phyloP scores from a whole-genome alignment of 306 rosid species.

The Prunus padus region DNA sequence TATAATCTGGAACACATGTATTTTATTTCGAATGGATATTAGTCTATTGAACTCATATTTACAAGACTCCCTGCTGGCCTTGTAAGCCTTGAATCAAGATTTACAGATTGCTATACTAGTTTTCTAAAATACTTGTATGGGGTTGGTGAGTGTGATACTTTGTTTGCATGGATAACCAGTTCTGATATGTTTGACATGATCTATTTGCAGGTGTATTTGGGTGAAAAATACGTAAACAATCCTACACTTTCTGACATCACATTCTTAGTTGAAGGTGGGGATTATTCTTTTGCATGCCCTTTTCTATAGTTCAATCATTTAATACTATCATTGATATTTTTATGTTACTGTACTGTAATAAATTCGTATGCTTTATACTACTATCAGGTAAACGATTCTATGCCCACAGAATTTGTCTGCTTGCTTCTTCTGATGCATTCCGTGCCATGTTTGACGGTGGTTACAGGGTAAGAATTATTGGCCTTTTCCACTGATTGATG shows the following conservation, averaged over 20 bases:
- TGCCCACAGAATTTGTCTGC: constrained; percentile 39
- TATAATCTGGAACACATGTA: neutral
- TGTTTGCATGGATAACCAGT: neutral
- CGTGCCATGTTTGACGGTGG: constrained; percentile 38
- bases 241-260: constrained; percentile 71
- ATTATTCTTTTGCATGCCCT: constrained; percentile 11
- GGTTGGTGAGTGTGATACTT: neutral
- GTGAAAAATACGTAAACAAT: constrained; percentile 66
- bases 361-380: neutral
- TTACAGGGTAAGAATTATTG: constrained; percentile 23
- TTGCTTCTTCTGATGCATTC: constrained; percentile 41
- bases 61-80: no score
- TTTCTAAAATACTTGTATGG: neutral
- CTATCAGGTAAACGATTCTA: constrained; percentile 30
- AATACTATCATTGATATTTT: neutral
- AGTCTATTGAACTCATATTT: neutral
- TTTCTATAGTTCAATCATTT: neutral
- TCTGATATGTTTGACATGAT: neutral
- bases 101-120: neutral
- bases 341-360: neutral
- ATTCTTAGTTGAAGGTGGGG: constrained; percentile 76
- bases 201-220: constrained; percentile 69
- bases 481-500: neutral
- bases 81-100: neutral
- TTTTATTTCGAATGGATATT: neutral